Conservation (phyloP, 1,139 yeast species). For the Pichiaceae sp. region DNA sequence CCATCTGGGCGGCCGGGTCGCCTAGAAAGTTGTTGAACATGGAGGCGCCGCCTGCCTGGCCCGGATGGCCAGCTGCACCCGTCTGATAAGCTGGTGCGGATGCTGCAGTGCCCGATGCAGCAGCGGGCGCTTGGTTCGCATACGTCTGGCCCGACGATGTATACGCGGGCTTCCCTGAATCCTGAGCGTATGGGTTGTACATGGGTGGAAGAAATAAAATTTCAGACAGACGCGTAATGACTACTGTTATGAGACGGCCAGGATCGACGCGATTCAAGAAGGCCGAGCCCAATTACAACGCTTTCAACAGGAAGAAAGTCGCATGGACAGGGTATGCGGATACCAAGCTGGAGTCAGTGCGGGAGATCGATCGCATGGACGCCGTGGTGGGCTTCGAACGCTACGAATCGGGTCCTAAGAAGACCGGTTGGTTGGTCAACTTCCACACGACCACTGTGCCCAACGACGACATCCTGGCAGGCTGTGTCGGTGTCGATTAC, state of each 20-base stretch:
- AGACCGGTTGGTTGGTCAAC: conserved; percentile 81
- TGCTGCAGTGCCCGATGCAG: conserved; percentile 6
- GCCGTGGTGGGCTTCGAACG: conserved; percentile 79
- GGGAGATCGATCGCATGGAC: conserved; percentile 58
- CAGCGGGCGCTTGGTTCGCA: conserved; percentile 4
- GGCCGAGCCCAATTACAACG: conserved; percentile 7
- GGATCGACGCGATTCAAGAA: conserved; percentile 1
- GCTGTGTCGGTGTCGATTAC: conserved; percentile 84
- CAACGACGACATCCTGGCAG: conserved; percentile 46
- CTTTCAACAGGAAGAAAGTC: conserved; percentile 6
- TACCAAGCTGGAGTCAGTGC: conserved; percentile 32
- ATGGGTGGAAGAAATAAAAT: conserved; percentile 4
- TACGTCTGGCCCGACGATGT: neutral
- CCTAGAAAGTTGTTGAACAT: conserved; percentile 40
- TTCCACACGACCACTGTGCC: conserved; percentile 66
- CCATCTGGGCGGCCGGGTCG: conserved; percentile 80
- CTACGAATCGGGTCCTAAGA: conserved; percentile 63
- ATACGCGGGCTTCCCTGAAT: no score
- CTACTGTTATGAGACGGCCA: neutral
- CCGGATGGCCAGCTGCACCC: conserved; percentile 4
- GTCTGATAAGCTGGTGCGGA: neutral
- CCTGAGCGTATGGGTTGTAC: conserved; percentile 31
- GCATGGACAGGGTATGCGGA: neutral
- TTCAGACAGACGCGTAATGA: neutral
- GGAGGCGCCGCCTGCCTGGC: conserved; percentile 4